phyloP scores from a whole-genome alignment of 768 basidiomycete genomes.

The Kondoa malvinella region DNA sequence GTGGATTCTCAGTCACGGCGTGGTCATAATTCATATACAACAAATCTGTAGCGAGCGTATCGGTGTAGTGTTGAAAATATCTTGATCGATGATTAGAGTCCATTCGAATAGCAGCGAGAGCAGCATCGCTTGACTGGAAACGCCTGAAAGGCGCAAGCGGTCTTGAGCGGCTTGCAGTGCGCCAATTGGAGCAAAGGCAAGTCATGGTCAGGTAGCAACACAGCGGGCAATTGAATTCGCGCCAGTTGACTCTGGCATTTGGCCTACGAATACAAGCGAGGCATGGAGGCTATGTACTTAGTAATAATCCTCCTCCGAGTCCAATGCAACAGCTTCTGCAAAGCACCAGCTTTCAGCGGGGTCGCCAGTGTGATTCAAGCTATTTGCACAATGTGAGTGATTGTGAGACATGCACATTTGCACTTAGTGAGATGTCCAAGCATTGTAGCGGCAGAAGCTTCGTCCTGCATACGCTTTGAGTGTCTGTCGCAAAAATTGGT shows the following conservation, averaged over 20 bases:
- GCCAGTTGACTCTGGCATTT: not conserved
- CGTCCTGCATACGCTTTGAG: no score
- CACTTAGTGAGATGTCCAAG: no score
- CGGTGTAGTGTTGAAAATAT: conserved; percentile 65
- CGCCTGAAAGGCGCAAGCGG: not conserved
- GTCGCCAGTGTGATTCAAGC: no score
- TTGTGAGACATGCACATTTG: no score
- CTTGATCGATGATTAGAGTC: conserved; percentile 31
- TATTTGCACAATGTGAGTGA: no score
- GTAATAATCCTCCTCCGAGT: no score
- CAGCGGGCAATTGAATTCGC: not conserved
- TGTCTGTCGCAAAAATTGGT: no score
- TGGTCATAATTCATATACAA: conserved; percentile 92
- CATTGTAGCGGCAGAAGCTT: no score
- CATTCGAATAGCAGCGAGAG: not conserved
- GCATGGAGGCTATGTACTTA: not conserved
- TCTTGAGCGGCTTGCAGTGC: not conserved
- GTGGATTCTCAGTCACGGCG: conserved; percentile 39
- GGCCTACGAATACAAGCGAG: not conserved
- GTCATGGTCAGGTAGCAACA: not conserved
- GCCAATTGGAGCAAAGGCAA: not conserved
- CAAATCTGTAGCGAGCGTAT: conserved; percentile 64
- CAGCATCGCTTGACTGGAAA: not conserved
- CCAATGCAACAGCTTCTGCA: no score
- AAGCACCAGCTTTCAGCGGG: no score